Conservation (phyloP, 805 yeast genomes). For the Cyberlindnera xishuangbannaensis region DNA sequence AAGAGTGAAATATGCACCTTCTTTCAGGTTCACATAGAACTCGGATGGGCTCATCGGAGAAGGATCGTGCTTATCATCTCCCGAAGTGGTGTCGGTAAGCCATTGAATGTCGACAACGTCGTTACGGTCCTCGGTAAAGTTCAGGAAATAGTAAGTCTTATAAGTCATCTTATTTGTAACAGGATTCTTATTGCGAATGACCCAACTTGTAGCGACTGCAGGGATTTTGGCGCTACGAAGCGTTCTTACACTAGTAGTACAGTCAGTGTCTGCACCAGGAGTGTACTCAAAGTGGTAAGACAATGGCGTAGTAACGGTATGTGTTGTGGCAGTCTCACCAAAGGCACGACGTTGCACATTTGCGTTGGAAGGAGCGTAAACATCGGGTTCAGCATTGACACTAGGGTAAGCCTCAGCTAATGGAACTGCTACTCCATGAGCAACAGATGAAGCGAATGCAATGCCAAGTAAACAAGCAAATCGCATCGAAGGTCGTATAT, state of each 20-base stretch:
- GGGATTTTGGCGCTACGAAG: background rate
- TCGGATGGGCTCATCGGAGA: constrained; percentile 3
- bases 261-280: constrained; percentile 5
- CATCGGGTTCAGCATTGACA: constrained; percentile 4
- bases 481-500: too few relatives aligned
- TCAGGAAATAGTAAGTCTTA: constrained; percentile 10
- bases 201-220: background rate
- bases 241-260: constrained; percentile 6
- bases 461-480: constrained; percentile 1
- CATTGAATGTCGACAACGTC: constrained; percentile 15
- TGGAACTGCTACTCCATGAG: background rate
- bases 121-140: constrained; percentile 15
- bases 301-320: constrained; percentile 14
- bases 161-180: constrained; percentile 1
- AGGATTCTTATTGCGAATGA: background rate
- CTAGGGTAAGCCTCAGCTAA: constrained; percentile 1
- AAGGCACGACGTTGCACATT: constrained; percentile 8
- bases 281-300: constrained; percentile 4
- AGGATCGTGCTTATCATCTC: background rate
- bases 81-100: constrained; percentile 3
- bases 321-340: constrained; percentile 5
- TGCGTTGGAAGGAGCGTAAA: constrained; percentile 2
- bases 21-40: constrained; percentile 14
- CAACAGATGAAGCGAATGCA: constrained; percentile 1
- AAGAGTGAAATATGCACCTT: constrained; percentile 13